Conservation (phyloP, 805 yeast genomes). For the Candida tammaniensis region DNA sequence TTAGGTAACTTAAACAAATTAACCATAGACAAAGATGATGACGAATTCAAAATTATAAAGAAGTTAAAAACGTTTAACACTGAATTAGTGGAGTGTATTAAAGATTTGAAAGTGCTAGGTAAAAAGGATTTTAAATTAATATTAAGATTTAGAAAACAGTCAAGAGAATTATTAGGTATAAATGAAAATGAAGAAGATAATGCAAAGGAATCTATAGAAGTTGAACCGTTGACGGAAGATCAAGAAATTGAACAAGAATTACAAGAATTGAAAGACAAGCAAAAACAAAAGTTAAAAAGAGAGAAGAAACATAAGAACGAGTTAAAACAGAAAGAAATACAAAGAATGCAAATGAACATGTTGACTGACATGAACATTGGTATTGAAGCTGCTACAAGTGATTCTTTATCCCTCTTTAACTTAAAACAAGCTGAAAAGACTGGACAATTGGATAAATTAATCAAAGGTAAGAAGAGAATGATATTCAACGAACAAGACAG, state of each 20-base stretch:
- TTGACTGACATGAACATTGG: slow-evolving; percentile 89
- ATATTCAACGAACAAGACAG: slow-evolving; percentile 57
- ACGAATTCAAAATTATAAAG: slow-evolving; percentile 68
- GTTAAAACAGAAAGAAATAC: slow-evolving; percentile 78
- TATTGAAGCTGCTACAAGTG: slow-evolving; percentile 82
- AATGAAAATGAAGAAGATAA: slow-evolving; percentile 53
- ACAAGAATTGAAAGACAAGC: slow-evolving; percentile 66
- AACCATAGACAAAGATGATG: slow-evolving; percentile 49
- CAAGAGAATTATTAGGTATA: slow-evolving; percentile 73
- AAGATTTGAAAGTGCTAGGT: slow-evolving; percentile 91
- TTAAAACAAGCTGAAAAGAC: slow-evolving; percentile 84
- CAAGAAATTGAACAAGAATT: slow-evolving; percentile 86
- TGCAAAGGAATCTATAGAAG: slow-evolving; percentile 53
- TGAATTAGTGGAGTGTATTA: slow-evolving; percentile 79
- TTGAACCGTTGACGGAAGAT: slow-evolving; percentile 77
- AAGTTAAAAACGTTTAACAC: slow-evolving; percentile 74
- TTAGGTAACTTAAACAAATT: slow-evolving; percentile 74
- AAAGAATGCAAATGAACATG: slow-evolving; percentile 95
- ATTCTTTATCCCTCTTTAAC: slow-evolving; percentile 77
- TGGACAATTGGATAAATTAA: slow-evolving; percentile 71
- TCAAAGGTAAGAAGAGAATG: slow-evolving; percentile 71
- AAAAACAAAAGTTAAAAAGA: slow-evolving; percentile 66
- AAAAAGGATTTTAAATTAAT: slow-evolving; percentile 86
- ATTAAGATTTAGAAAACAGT: slow-evolving; percentile 84
- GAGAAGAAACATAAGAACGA: slow-evolving; percentile 83